These are phyloP conservation scores for Boletus reticulatus DNA, from an alignment of 768 basidiomycete genomes.

Conservation along the genomic window DNA sequence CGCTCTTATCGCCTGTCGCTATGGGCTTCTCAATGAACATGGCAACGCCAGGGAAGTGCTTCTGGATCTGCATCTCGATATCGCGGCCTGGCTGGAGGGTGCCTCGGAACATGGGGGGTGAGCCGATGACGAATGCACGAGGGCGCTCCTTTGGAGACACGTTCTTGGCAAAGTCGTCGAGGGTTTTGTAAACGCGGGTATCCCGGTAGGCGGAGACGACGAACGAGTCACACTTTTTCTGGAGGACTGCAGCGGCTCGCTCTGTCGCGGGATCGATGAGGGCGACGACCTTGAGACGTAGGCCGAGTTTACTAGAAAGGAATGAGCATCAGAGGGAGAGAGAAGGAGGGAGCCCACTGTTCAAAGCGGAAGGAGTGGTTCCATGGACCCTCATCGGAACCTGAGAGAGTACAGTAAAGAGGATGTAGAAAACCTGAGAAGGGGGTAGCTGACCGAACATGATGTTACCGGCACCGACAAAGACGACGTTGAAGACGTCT, in stretches of 20 bases:
- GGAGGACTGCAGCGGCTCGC: slow-evolving; percentile 75
- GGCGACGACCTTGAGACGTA: slow-evolving; percentile 92
- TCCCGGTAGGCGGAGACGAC: slow-evolving; percentile 91
- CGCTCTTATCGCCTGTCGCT: slow-evolving; percentile 70
- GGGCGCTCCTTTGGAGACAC: slow-evolving; percentile 65
- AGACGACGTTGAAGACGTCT: slow-evolving; percentile 89
- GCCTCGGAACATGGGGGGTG: slow-evolving; percentile 93
- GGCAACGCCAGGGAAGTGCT: slow-evolving; percentile 82
- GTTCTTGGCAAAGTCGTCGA: slow-evolving; percentile 80
- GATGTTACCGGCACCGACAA: slow-evolving; percentile 95
- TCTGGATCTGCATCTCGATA: slow-evolving; percentile 84
- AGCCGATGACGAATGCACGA: slow-evolving; percentile 84
- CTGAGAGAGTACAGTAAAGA: slow-evolving; percentile 36
- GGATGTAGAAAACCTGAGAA: neutral
- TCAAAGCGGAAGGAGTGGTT: slow-evolving; percentile 91
- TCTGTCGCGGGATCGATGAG: slow-evolving; percentile 89
- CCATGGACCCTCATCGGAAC: slow-evolving; percentile 88
- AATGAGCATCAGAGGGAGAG: slow-evolving; percentile 6
- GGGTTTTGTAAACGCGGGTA: slow-evolving; percentile 79
- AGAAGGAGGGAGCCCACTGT: slow-evolving; percentile 51
- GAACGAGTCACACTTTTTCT: slow-evolving; percentile 90
- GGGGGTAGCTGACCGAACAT: slow-evolving; percentile 76
- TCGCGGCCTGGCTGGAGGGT: slow-evolving; percentile 72
- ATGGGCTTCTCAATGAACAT: slow-evolving; percentile 94
- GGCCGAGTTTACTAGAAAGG: slow-evolving; percentile 78